Conservation (phyloP, 2,329 filamentous ascomycete species). For the Fusarium avenaceum region DNA sequence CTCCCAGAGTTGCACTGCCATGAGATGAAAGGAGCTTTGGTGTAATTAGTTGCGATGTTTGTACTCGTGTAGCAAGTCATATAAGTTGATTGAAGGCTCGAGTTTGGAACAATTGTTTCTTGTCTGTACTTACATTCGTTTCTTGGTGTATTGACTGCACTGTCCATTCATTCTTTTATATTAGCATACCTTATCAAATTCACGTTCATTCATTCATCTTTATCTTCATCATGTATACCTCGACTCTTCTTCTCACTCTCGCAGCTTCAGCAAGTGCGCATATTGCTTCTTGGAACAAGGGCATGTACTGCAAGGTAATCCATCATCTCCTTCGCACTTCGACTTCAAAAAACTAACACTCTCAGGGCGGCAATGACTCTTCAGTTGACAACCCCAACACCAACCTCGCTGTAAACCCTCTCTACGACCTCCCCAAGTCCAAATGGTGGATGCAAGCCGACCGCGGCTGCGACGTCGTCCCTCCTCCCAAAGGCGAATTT, state of each 20-base stretch:
- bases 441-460: slow-evolving; percentile 67
- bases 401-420: slow-evolving; percentile 60
- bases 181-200: background rate
- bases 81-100: slow-evolving; percentile 5
- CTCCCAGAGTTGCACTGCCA: slow-evolving; percentile 25
- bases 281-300: slow-evolving; percentile 48
- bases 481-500: slow-evolving; percentile 49
- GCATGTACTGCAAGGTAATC: slow-evolving; percentile 49
- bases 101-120: background rate
- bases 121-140: slow-evolving; percentile 31
- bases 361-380: slow-evolving; percentile 51
- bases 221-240: slow-evolving; percentile 38
- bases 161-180: slow-evolving; percentile 36
- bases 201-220: slow-evolving; percentile 7
- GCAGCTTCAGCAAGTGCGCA: slow-evolving; percentile 44
- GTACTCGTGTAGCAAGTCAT: slow-evolving; percentile 1
- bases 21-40: slow-evolving; percentile 43
- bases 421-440: slow-evolving; percentile 59
- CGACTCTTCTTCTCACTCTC: slow-evolving; percentile 40
- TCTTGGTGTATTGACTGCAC: slow-evolving; percentile 43
- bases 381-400: slow-evolving; percentile 57
- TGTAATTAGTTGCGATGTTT: background rate
- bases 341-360: background rate
- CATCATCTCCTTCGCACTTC: background rate
- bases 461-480: slow-evolving; percentile 60